Evolutionary conservation across 164 flowering plant species (phyloP), one percentile per base, ranked within the genome.

Genomic region (Aristolochia californica): DNA sequence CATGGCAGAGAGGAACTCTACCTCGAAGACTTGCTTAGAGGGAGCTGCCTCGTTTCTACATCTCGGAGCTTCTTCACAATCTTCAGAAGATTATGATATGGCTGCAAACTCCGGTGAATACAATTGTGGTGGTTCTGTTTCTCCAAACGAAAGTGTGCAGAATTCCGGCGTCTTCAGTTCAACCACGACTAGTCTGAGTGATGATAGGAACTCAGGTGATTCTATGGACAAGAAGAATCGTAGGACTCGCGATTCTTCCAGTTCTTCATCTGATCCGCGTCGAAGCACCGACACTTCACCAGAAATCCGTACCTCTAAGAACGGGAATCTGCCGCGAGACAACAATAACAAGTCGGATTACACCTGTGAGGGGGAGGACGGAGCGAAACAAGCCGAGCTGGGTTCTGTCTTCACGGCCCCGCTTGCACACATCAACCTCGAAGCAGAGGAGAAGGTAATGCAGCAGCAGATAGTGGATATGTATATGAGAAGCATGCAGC

Each of bases 401-500:
- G 75, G 75, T 13, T 72, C 72, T 45, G 84, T 72, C 16, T 80
- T 78, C 60, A 53, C 72, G 18, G 74, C 79, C 49, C 82, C 85
- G 11, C 54, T 75, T 7, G 82, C 71, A 40, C 70, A 73, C 48
- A 65, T 81, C 48, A 74, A 73, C 47, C 43, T 75, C 16, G 88
- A 78, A 53, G 79, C 80, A 8, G 93, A 89, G 76, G 80, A 87
- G 56, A 66, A 77, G 2, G 87, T 78, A 53, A 81, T 87, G 90
- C 97, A 90, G 72, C 80, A 83, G 65, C 88, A 90, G 57, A 90
- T 87, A 61, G 88, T 84, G 10, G 95, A 84, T 56, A 82, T 90
- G 94, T 91, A 91, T 66, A 91, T 85, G 94, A 83, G 79, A 48
- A 91, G 97, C 67, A 87, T 87, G 97, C 94, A 87, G 13, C 95